Evolutionary conservation across 345 rosid genomes (phyloP).

Genomic region (Brassica juncea): DNA sequence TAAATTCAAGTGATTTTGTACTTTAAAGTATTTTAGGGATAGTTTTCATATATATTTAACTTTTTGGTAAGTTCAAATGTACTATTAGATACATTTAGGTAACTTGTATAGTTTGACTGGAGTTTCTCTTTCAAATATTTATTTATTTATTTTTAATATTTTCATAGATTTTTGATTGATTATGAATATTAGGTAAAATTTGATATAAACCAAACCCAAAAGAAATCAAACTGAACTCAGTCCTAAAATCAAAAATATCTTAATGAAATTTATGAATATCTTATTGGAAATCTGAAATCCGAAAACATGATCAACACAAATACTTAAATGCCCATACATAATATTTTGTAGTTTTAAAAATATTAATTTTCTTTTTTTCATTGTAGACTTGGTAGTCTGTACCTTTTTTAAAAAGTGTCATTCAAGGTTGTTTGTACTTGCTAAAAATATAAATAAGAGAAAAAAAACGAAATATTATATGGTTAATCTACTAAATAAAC

Average conservation of each 20-base stretch:
- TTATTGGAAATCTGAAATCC: background rate
- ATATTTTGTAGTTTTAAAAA: background rate
- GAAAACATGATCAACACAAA: too few relatives aligned
- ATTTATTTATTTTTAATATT: too few relatives aligned
- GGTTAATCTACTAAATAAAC: background rate
- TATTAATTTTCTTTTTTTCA: background rate
- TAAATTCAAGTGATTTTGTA: background rate
- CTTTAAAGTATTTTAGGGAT: background rate
- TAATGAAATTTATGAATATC: background rate
- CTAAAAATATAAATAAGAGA: background rate
- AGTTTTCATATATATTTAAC: too few relatives aligned
- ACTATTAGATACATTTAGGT: background rate
- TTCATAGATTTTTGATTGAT: background rate
- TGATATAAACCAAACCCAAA: background rate
- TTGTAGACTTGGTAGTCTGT: background rate
- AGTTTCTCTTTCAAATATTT: too few relatives aligned
- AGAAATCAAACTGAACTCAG: background rate
- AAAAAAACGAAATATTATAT: background rate
- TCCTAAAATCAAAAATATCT: background rate
- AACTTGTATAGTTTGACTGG: background rate
- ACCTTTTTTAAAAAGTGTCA: background rate
- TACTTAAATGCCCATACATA: background rate
- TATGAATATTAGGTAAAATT: too few relatives aligned
- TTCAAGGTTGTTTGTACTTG: background rate
- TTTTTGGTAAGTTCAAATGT: too few relatives aligned